phyloP scores from a whole-genome alignment of 768 basidiomycete genomes.

The Pisolithus sp. region DNA sequence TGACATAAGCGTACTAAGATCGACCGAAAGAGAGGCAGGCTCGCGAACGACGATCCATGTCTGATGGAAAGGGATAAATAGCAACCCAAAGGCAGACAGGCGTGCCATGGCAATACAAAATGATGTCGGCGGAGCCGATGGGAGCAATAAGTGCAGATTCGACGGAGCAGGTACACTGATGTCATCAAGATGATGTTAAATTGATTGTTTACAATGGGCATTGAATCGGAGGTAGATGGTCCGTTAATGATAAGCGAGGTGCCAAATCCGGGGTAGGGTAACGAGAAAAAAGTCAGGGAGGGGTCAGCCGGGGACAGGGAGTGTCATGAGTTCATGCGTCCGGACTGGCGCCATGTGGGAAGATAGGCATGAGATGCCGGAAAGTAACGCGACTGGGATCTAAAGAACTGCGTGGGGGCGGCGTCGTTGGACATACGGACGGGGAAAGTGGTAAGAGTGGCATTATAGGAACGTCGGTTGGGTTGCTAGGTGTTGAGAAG shows the following conservation, averaged over 20 bases:
- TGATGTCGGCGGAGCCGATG: conserved; percentile 13
- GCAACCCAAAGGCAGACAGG: conserved; percentile 17
- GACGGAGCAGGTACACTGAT: conserved; percentile 22
- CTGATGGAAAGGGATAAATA: conserved; percentile 12
- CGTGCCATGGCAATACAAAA: conserved; percentile 21
- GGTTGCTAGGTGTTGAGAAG: conserved; percentile 18
- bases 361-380: conserved; percentile 58
- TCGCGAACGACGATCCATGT: too few species aligned
- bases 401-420: conserved; percentile 32
- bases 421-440: conserved; percentile 28
- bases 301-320: conserved; percentile 3
- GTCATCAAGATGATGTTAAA: conserved; percentile 20
- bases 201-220: conserved; percentile 18
- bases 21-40: too few species aligned
- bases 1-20: too few species aligned
- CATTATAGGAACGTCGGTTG: conserved; percentile 10
- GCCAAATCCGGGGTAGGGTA: conserved; percentile 8
- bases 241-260: conserved; percentile 25
- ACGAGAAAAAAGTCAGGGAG: conserved; percentile 2
- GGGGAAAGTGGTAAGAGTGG: conserved; percentile 25
- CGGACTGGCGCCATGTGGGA: conserved; percentile 25
- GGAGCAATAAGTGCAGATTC: conserved; percentile 14
- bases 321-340: conserved; percentile 7
- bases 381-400: conserved; percentile 46
- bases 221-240: conserved; percentile 13